phyloP scores from a whole-genome alignment of 176 grass and related monocot genomes.

The Otatea glauca region DNA sequence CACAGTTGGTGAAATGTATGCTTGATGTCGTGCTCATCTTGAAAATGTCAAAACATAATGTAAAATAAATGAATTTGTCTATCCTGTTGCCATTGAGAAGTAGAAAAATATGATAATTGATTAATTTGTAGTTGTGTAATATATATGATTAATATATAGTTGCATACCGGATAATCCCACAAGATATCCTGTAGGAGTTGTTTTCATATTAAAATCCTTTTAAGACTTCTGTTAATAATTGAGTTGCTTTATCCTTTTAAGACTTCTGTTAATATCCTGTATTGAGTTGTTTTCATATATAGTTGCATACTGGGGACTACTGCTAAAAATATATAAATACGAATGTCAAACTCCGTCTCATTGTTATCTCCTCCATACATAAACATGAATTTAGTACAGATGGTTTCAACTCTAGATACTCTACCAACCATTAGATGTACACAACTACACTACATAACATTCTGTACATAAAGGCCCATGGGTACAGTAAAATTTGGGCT shows the following conservation, averaged over 20 bases:
- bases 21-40: not conserved
- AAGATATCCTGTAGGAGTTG: too few species aligned
- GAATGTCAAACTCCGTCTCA: conserved; percentile 26
- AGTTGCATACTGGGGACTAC: too few species aligned
- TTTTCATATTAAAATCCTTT: too few species aligned
- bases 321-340: too few species aligned
- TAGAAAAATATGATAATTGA: not conserved
- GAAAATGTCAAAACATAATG: not conserved
- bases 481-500: conserved; percentile 57
- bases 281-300: too few species aligned
- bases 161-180: not conserved
- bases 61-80: not conserved
- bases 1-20: not conserved
- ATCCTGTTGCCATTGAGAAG: not conserved
- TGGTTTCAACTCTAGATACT: conserved; percentile 47
- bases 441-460: conserved; percentile 39
- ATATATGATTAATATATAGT: not conserved
- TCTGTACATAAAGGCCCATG: conserved; percentile 50
- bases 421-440: conserved; percentile 39
- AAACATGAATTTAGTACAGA: conserved; percentile 34
- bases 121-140: not conserved
- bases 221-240: too few species aligned
- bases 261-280: too few species aligned
- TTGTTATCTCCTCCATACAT: conserved; percentile 29
- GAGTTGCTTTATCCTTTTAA: too few species aligned